Base-by-base conservation (phyloP, 73 alveolate genomes). In the Tetrahymena thermophila region DNA sequence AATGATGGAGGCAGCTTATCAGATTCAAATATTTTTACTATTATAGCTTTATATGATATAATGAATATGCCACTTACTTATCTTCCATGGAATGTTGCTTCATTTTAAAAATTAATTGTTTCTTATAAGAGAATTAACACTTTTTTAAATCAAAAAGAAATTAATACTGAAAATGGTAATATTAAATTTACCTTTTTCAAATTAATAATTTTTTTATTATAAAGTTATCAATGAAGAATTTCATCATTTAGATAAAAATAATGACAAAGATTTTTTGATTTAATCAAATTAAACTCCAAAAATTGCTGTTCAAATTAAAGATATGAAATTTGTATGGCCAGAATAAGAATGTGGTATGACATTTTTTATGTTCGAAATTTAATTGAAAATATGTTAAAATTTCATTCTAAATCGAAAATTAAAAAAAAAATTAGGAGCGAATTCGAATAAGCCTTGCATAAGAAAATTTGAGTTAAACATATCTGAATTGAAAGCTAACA, bases 11-110 rank as follows among this genome's bases (percentile, higher is more conserved):
- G 14, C 14, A 35, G 93, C 14, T n/a, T 94, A 23, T 31, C 40
- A 34, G 34, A 85, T 25, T 85, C 94, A 0, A 94, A 94, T 35
- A 93, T 94, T 9, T 94, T 94, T 28, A 94, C 96, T 85, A 94
- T 94, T 8, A 94, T 94, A 42, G 96, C 96, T 34, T 84, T 94
- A 37, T 94, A 84, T 44, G 93, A 84, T 40, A 84, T 84, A 35
- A 35, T 94, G 34, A 94, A 94, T 34, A 42, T 84, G 43, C 96
- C 96, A 0, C 37, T 94, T 43, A 93, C 95, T 25, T 93, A 85
- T 34, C 34, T 94, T 25, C 96, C 96, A 35, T 85, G 85, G 84
- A 44, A 57, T 23, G 43, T 94, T 28, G 85, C 55, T 85, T 9
- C 84, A 40, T 34, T 94, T 21, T 85, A 84, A 15, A 94, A 94